Percentiles rank a stretch among this genome's conserved stretches.
These are phyloP conservation scores for Ambrosia artemisiifolia DNA, from an alignment of 129 eudicot genomes.

Conservation along the genomic window DNA sequence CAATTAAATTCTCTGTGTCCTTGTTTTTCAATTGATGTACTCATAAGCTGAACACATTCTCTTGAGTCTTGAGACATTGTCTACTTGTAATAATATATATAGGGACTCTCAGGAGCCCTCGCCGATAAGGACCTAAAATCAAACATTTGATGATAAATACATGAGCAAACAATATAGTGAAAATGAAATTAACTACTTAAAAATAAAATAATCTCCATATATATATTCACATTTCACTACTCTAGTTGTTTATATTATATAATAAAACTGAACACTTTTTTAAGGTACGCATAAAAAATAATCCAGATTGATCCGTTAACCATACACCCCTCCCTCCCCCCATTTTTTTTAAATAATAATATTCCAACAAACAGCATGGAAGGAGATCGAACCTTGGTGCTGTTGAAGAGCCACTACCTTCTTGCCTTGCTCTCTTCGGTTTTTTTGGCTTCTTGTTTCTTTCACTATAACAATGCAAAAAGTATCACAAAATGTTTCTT, in stretches of 20 bases:
- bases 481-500: background rate
- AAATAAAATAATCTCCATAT: too few relatives aligned
- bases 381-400: constrained; percentile 39
- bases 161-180: background rate
- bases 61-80: background rate
- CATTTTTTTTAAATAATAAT: too few relatives aligned
- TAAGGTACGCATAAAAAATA: too few relatives aligned
- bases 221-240: too few relatives aligned
- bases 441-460: constrained; percentile 44
- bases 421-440: constrained; percentile 54
- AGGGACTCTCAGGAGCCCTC: background rate
- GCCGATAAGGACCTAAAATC: background rate
- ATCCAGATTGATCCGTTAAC: too few relatives aligned
- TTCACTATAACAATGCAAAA: constrained; percentile 18
- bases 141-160: background rate
- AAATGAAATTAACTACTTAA: background rate
- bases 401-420: constrained; percentile 22
- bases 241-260: too few relatives aligned
- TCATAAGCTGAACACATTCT: background rate
- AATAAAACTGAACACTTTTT: too few relatives aligned
- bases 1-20: background rate
- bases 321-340: too few relatives aligned
- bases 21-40: background rate
- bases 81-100: background rate
- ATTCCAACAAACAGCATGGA: constrained; percentile 15